Evolutionary conservation across 805 yeast species (phyloP), one percentile per base, ranked within the genome.

Genomic region (Ogataea nonfermentans): DNA sequence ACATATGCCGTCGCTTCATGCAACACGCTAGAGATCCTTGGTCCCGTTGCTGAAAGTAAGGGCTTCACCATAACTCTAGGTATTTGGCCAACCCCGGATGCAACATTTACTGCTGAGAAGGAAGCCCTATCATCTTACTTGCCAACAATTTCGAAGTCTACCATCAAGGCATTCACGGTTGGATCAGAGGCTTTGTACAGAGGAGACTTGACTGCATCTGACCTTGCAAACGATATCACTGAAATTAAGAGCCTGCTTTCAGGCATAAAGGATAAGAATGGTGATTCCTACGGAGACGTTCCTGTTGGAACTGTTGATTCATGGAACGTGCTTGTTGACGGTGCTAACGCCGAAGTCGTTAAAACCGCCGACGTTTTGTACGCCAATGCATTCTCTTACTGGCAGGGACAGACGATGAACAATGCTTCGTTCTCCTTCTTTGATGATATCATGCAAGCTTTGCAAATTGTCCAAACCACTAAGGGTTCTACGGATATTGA

Each of bases 181-280:
- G 98, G 98, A 51, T 89, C 97, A 17, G 98, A 91, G 74, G 91
- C 96, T 43, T 74, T 91, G 50, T 91, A 91, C 78, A 87, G 98
- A 74, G 79, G 65, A 27, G 98, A 91, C 63, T 50, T 90, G 67
- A 73, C 90, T 36, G 89, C 95, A 31, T 55, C 71, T 24, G 77
- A 76, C 40, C 78, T 91, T 59, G 95, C 96, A 35, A 65, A 60
- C 50, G 72, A 72, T 55, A 89, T 91, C 58, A 49, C 63, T 44
- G 76, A 75, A 33, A 63, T 90, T 63, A 85, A 80, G 68, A 59
- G 63, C 32, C 68, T 81, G 31, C 60, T 91, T 43, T 59, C 70
- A 23, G 73, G 62, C 48, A 79, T 90, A 61, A 69, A 71, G 43
- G 96, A 88, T 66, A 81, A 82, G 57, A 71, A 86, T 53, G 98